Percentiles rank a stretch among this genome's conserved stretches.
phyloP scores from a whole-genome alignment of 1,284 basidiomycete genomes.

The Ganoderma lucidum region DNA sequence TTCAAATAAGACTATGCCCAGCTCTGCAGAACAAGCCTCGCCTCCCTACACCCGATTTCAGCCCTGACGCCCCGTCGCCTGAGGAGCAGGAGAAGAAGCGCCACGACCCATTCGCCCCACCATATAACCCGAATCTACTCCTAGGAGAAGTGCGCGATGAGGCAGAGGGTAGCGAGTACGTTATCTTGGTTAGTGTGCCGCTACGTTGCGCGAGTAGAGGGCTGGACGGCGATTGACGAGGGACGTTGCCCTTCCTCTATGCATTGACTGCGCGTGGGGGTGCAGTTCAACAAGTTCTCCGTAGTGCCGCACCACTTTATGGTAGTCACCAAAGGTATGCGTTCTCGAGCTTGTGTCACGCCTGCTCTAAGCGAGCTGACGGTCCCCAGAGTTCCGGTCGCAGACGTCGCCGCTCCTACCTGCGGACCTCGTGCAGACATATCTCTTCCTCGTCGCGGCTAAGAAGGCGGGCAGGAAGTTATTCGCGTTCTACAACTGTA shows the following conservation, averaged over 20 bases:
- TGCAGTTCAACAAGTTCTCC: conserved; percentile 86
- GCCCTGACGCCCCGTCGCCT: conserved; percentile 38
- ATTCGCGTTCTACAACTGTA: conserved; percentile 90
- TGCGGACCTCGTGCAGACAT: conserved; percentile 77
- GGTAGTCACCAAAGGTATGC: conserved; percentile 77
- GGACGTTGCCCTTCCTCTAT: background rate
- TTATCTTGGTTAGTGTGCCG: conserved; percentile 70
- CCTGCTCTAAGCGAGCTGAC: background rate
- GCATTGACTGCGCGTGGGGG: background rate
- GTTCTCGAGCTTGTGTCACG: conserved; percentile 1
- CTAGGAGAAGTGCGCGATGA: conserved; percentile 77
- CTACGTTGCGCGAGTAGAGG: conserved; percentile 2
- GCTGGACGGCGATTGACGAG: conserved; percentile 5
- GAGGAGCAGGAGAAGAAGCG: conserved; percentile 45
- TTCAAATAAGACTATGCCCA: conserved; percentile 83
- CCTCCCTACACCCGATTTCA: conserved; percentile 56
- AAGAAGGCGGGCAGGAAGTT: conserved; percentile 63
- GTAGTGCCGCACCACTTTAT: conserved; percentile 85
- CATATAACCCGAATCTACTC: conserved; percentile 78
- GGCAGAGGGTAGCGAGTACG: conserved; percentile 70
- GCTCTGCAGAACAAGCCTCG: conserved; percentile 79
- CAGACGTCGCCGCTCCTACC: conserved; percentile 84
- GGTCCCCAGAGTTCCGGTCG: conserved; percentile 65
- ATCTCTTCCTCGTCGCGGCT: conserved; percentile 74
- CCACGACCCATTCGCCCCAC: conserved; percentile 80